Evolutionary conservation across 257 asterid genomes (phyloP).

Genomic region (Plantago ovata): DNA sequence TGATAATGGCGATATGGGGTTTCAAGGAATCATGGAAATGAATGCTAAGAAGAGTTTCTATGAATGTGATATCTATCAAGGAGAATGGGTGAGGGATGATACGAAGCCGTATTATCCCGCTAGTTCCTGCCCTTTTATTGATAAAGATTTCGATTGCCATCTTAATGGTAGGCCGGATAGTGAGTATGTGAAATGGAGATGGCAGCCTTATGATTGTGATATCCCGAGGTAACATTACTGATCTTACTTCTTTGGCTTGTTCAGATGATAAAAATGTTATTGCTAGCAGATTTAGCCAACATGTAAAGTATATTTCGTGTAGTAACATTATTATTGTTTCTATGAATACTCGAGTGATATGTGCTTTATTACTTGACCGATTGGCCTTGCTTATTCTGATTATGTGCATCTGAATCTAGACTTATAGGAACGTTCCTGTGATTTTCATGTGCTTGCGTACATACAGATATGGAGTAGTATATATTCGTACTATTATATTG

Average conservation of each 20-base stretch:
- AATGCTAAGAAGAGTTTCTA: conserved; percentile 29
- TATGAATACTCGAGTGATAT: too few relatives aligned
- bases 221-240: conserved; percentile 63
- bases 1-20: conserved; percentile 16
- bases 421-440: conserved; percentile 7
- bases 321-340: too few relatives aligned
- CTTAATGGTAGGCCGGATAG: conserved; percentile 75
- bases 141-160: conserved; percentile 77
- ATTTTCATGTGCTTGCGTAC: conserved; percentile 7
- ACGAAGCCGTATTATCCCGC: conserved; percentile 73
- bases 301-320: too few relatives aligned
- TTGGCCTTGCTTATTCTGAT: conserved; percentile 1
- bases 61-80: conserved; percentile 72
- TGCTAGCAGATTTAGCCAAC: not conserved
- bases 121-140: conserved; percentile 82
- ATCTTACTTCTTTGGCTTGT: conserved; percentile 1
- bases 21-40: conserved; percentile 14
- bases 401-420: conserved; percentile 21
- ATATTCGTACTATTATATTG: not conserved
- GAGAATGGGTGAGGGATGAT: conserved; percentile 88
- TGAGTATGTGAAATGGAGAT: conserved; percentile 73
- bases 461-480: too few relatives aligned
- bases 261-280: not conserved
- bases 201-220: conserved; percentile 88
- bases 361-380: not conserved